Evolutionary conservation across 768 basidiomycete genomes (phyloP).

Genomic region (Dentipellis fragilis): DNA sequence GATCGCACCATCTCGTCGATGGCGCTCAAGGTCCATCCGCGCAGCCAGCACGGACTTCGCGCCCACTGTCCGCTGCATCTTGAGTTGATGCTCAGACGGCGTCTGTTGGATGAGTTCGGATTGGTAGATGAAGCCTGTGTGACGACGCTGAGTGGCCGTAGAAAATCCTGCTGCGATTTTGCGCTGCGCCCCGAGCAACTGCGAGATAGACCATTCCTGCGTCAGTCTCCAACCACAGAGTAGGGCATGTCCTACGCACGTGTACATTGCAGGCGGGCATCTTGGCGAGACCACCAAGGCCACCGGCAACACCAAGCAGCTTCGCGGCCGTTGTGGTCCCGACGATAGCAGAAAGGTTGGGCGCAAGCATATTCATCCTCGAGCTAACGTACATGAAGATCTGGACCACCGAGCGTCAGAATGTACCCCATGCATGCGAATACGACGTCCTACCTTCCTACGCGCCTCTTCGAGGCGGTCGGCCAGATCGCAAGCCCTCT

Average conservation of each 20-base stretch:
- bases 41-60: constrained; percentile 88
- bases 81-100: constrained; percentile 83
- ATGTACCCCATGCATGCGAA: not conserved
- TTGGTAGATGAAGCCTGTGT: constrained; percentile 96
- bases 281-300: constrained; percentile 80
- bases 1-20: constrained; percentile 62
- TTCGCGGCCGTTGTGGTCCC: constrained; percentile 98
- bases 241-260: constrained; percentile 35
- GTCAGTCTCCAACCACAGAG: not conserved
- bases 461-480: constrained; percentile 82
- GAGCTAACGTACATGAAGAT: constrained; percentile 99
- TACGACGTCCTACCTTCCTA: constrained; percentile 50
- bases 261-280: constrained; percentile 95
- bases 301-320: constrained; percentile 93
- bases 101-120: constrained; percentile 80
- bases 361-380: constrained; percentile 96
- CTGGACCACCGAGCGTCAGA: constrained; percentile 30
- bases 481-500: constrained; percentile 82
- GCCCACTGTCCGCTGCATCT: constrained; percentile 87
- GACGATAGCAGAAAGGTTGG: constrained; percentile 96
- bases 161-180: constrained; percentile 93
- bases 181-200: constrained; percentile 91
- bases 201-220: not conserved
- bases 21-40: constrained; percentile 87
- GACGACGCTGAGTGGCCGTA: constrained; percentile 73